Conservation (phyloP, 2,329 filamentous ascomycete species). For the Alternaria arborescens region DNA sequence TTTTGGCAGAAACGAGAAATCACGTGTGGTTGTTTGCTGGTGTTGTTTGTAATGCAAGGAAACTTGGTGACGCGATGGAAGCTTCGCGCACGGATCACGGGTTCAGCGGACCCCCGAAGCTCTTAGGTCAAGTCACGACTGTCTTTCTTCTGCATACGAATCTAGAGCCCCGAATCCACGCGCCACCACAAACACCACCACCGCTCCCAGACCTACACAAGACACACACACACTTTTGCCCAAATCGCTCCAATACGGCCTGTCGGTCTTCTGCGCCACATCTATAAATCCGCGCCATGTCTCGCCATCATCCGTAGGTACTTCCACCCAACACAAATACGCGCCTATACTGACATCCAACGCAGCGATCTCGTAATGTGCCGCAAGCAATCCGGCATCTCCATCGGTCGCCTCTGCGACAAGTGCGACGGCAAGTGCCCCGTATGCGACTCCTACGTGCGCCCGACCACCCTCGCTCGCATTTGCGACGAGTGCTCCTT, state of each 20-base stretch:
- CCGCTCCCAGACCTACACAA: background rate
- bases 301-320: constrained; percentile 88
- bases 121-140: constrained; percentile 4
- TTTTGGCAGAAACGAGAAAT: background rate
- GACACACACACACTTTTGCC: background rate
- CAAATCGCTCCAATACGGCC: background rate
- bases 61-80: constrained; percentile 22
- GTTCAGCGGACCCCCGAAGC: constrained; percentile 27
- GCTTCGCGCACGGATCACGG: constrained; percentile 37
- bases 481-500: constrained; percentile 99
- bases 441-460: constrained; percentile 98
- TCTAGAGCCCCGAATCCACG: constrained; percentile 13
- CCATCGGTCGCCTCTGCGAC: constrained; percentile 98
- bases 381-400: constrained; percentile 96
- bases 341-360: constrained; percentile 16
- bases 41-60: background rate
- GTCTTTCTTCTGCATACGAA: constrained; percentile 22
- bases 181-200: constrained; percentile 5
- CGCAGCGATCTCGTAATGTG: constrained; percentile 96
- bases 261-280: background rate
- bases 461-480: constrained; percentile 93
- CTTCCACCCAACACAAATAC: constrained; percentile 9
- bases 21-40: constrained; percentile 6
- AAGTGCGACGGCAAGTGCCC: constrained; percentile 99
- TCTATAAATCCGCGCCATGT: constrained; percentile 66